phyloP scores from a whole-genome alignment of 192 early-diverging fungal species.

The Coemansia guatemalensis region DNA sequence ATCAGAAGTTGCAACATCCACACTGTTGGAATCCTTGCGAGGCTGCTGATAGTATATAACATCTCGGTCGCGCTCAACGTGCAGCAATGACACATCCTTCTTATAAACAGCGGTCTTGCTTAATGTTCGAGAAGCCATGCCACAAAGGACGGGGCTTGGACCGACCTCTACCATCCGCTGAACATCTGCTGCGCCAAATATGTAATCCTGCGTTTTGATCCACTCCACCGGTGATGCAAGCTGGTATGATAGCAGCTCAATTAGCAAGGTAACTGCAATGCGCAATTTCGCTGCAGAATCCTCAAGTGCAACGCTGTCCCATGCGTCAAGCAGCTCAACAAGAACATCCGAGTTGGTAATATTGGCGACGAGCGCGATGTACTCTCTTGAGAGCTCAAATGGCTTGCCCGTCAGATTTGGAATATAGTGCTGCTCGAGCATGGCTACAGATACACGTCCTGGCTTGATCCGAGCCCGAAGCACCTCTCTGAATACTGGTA shows the following conservation, averaged over 20 bases:
- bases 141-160: conserved; percentile 78
- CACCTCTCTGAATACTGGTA: conserved; percentile 79
- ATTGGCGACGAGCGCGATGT: conserved; percentile 69
- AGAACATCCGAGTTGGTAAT: conserved; percentile 69
- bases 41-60: conserved; percentile 10
- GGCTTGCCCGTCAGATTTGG: conserved; percentile 92
- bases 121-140: conserved; percentile 73
- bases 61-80: conserved; percentile 21
- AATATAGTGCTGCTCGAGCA: conserved; percentile 81
- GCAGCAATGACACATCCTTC: conserved; percentile 4
- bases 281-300: conserved; percentile 63
- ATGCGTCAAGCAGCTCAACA: conserved; percentile 67
- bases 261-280: conserved; percentile 73
- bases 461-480: conserved; percentile 73
- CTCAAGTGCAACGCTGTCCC: conserved; percentile 43
- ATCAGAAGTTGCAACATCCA: background rate
- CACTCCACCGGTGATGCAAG: conserved; percentile 92
- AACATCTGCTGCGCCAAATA: conserved; percentile 76
- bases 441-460: conserved; percentile 66
- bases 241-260: conserved; percentile 91
- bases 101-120: background rate
- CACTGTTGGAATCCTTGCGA: background rate
- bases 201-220: conserved; percentile 89
- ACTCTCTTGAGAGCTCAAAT: conserved; percentile 75
- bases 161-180: conserved; percentile 88